These are phyloP conservation scores for Neofusicoccum ribis DNA, from an alignment of 2,329 filamentous ascomycete genomes.

Conservation along the genomic window DNA sequence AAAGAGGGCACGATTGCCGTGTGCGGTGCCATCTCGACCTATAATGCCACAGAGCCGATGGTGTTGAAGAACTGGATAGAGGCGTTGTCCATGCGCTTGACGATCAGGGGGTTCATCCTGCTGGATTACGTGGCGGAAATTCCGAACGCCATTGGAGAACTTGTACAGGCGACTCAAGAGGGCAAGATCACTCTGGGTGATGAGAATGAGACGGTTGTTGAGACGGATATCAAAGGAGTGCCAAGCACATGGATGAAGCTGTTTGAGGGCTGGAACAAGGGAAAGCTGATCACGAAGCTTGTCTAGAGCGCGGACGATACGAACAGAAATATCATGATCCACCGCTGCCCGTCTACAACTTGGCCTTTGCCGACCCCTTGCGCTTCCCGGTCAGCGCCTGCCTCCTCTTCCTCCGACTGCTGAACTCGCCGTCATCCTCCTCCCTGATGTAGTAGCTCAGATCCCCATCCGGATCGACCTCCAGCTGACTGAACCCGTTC, in stretches of 20 bases:
- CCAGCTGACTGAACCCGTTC: slow-evolving; percentile 45
- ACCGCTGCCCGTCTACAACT: not conserved
- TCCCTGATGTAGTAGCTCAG: slow-evolving; percentile 40
- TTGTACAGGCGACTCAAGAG: slow-evolving; percentile 37
- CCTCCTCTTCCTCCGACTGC: not conserved
- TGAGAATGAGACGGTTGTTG: slow-evolving; percentile 50
- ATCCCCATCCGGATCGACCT: slow-evolving; percentile 37
- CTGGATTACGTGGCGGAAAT: slow-evolving; percentile 55
- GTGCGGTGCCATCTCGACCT: slow-evolving; percentile 46
- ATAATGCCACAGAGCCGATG: slow-evolving; percentile 35
- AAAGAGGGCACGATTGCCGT: slow-evolving; percentile 43
- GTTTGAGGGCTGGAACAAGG: slow-evolving; percentile 33
- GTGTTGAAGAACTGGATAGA: slow-evolving; percentile 44
- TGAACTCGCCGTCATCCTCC: slow-evolving; percentile 32
- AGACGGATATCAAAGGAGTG: slow-evolving; percentile 50
- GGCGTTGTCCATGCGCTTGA: slow-evolving; percentile 44
- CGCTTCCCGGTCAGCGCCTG: not conserved
- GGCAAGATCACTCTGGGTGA: slow-evolving; percentile 48
- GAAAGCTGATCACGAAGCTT: not conserved
- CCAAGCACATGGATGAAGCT: slow-evolving; percentile 51
- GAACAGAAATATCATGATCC: not conserved
- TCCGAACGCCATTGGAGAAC: not conserved
- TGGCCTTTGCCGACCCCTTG: not conserved
- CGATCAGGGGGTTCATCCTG: slow-evolving; percentile 62
- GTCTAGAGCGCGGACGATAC: not conserved